phyloP scores from a whole-genome alignment of 202 grass and related monocot species.

The Dendrocalamus latiflorus region DNA sequence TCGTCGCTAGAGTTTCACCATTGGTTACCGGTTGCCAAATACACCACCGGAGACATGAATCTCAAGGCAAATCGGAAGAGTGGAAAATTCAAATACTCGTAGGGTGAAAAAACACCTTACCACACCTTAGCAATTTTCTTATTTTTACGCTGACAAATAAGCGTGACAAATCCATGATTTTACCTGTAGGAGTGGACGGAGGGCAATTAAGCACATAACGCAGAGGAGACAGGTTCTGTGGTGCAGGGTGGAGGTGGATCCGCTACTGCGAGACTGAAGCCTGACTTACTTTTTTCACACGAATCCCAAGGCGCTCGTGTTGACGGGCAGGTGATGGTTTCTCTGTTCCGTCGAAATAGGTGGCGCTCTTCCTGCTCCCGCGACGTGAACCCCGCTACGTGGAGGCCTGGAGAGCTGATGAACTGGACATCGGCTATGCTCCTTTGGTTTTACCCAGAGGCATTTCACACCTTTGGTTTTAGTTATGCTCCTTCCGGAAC shows the following conservation, averaged over 20 bases:
- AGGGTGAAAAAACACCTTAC: too few relatives aligned
- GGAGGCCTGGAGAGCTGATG: not conserved
- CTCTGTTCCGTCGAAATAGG: slow-evolving; percentile 7
- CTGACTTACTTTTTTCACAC: not conserved
- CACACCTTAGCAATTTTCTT: too few relatives aligned
- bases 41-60: too few relatives aligned
- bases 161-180: not conserved
- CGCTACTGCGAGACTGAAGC: not conserved
- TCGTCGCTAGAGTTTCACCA: too few relatives aligned
- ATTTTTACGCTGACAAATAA: not conserved
- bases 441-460: not conserved
- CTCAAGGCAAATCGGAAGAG: too few relatives aligned
- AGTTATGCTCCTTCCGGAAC: not conserved
- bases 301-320: slow-evolving; percentile 2
- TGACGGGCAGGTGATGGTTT: not conserved
- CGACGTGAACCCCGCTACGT: slow-evolving; percentile 20
- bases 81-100: too few relatives aligned
- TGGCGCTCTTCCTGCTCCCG: not conserved
- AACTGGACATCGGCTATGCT: not conserved
- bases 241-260: not conserved
- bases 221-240: not conserved
- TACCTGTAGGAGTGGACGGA: not conserved
- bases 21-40: rapidly evolving
- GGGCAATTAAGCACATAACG: slow-evolving; percentile 1
- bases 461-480: not conserved